A percentile compares a stretch with the other conserved stretches of the same genome.
Conservation (phyloP, 345 rosid species). For the Gossypium herbaceum region DNA sequence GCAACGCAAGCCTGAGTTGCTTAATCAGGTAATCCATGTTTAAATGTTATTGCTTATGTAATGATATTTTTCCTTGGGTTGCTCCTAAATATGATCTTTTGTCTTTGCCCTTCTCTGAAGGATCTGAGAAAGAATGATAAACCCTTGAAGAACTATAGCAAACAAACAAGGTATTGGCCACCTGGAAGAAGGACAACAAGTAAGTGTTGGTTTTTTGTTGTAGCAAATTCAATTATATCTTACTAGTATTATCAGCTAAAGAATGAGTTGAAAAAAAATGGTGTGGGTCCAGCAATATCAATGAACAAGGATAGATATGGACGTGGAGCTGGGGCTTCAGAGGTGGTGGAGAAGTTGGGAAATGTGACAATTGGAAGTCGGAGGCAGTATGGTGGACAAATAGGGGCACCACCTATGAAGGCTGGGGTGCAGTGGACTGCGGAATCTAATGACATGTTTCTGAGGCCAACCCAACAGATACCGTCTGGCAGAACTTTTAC, state of each 20-base stretch:
- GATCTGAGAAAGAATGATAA: conserved; percentile 50
- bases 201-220: conserved; percentile 31
- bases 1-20: conserved; percentile 57
- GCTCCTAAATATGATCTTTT: background rate
- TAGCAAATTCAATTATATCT: background rate
- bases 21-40: conserved; percentile 37
- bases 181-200: conserved; percentile 75
- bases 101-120: conserved; percentile 21
- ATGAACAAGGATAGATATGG: conserved; percentile 36
- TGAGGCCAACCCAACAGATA: conserved; percentile 33
- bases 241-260: background rate
- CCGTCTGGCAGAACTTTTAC: background rate
- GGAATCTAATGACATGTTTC: conserved; percentile 43
- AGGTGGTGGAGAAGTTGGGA: conserved; percentile 46
- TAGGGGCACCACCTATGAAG: conserved; percentile 21
- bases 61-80: background rate
- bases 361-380: conserved; percentile 44
- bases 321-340: conserved; percentile 34
- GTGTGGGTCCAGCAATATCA: conserved; percentile 23
- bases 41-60: background rate
- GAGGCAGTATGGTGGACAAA: conserved; percentile 31
- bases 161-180: conserved; percentile 56
- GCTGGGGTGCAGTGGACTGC: conserved; percentile 37
- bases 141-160: conserved; percentile 33
- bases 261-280: background rate